These are phyloP conservation scores for Plasmodium reichenowi DNA, from an alignment of 169 alveolate genomes.

Conservation along the genomic window DNA sequence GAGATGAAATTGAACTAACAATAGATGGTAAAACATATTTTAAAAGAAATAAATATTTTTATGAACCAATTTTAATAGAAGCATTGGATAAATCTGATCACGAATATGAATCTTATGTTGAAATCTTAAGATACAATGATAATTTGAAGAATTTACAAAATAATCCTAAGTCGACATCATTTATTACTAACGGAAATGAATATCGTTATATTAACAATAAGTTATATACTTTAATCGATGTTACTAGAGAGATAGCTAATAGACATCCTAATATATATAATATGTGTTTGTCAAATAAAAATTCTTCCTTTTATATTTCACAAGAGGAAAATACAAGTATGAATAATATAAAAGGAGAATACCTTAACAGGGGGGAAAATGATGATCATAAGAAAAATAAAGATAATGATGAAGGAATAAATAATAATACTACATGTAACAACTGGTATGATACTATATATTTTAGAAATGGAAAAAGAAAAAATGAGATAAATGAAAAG, in stretches of 20 bases:
- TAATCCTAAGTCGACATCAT: constrained; percentile 50
- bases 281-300: not conserved
- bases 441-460: not conserved
- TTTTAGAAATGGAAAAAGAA: not conserved
- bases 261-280: constrained; percentile 49
- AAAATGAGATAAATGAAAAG: not conserved
- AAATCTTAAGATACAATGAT: constrained; percentile 58
- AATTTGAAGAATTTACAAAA: constrained; percentile 36
- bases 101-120: constrained; percentile 74
- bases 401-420: not conserved
- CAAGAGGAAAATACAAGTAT: not conserved
- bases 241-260: constrained; percentile 52
- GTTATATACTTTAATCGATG: constrained; percentile 66
- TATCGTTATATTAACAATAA: constrained; percentile 53
- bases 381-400: constrained; percentile 19
- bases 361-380: not conserved
- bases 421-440: not conserved
- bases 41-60: constrained; percentile 75
- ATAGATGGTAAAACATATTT: constrained; percentile 72
- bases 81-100: constrained; percentile 41
- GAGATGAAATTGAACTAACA: constrained; percentile 47
- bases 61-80: constrained; percentile 75
- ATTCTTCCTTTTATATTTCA: not conserved
- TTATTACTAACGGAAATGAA: constrained; percentile 74
- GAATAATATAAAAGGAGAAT: not conserved